These are phyloP conservation scores for Kalaharituber pfeilii DNA, from an alignment of 2,329 filamentous ascomycete genomes.

Conservation along the genomic window DNA sequence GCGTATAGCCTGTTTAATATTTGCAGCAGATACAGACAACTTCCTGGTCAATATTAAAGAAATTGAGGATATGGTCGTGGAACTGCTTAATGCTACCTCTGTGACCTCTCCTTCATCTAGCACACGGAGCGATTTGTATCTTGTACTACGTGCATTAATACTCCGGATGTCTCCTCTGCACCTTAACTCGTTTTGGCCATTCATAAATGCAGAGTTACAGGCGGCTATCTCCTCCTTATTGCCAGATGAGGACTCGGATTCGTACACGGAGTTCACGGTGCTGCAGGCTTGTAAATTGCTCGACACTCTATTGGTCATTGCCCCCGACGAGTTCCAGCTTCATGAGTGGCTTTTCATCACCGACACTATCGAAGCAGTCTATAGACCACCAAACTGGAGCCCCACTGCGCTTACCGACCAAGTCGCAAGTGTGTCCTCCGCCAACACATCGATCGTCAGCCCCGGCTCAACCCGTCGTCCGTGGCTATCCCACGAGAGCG, in stretches of 20 bases:
- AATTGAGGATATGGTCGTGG: slow-evolving; percentile 68
- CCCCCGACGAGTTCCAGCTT: slow-evolving; percentile 93
- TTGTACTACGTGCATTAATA: slow-evolving; percentile 66
- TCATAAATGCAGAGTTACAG: slow-evolving; percentile 73
- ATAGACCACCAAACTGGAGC: slow-evolving; percentile 52
- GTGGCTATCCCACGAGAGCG: slow-evolving; percentile 22
- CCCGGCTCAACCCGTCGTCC: not conserved
- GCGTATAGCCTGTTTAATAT: slow-evolving; percentile 59
- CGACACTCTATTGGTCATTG: slow-evolving; percentile 68
- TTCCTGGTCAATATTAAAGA: slow-evolving; percentile 58
- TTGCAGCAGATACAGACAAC: slow-evolving; percentile 59
- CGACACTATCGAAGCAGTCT: slow-evolving; percentile 90
- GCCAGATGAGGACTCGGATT: slow-evolving; percentile 42
- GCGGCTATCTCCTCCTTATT: slow-evolving; percentile 40
- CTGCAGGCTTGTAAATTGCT: slow-evolving; percentile 89
- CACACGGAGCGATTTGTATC: slow-evolving; percentile 75
- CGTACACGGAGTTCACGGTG: slow-evolving; percentile 60
- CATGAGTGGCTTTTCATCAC: slow-evolving; percentile 96
- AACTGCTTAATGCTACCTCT: slow-evolving; percentile 65
- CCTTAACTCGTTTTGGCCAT: slow-evolving; percentile 72
- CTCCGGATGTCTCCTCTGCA: slow-evolving; percentile 65
- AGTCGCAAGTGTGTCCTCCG: slow-evolving; percentile 41
- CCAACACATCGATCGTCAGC: not conserved
- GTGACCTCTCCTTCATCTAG: slow-evolving; percentile 83
- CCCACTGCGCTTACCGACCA: slow-evolving; percentile 68